A percentile compares a stretch with the other conserved stretches of the same genome.
phyloP scores from a whole-genome alignment of 2,329 filamentous ascomycete species.

The Aspergillus ustus region DNA sequence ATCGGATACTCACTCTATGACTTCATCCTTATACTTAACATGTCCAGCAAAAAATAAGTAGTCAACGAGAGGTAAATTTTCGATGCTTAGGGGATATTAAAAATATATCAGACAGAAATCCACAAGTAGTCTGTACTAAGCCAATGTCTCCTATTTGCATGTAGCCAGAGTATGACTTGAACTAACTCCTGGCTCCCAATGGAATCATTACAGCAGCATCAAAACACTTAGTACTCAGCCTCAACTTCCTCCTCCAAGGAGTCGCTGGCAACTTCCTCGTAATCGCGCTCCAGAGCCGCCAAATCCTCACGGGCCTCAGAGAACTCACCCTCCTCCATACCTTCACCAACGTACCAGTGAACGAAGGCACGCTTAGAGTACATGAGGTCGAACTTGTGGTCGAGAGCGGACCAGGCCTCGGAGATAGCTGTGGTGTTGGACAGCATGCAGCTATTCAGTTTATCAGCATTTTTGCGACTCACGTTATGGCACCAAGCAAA shows the following conservation, averaged over 20 bases:
- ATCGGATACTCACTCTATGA: neutral
- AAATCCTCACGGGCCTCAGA: slow-evolving; percentile 98
- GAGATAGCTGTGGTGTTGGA: slow-evolving; percentile 93
- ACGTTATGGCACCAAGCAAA: slow-evolving; percentile 1
- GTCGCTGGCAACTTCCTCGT: slow-evolving; percentile 97
- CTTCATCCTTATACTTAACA: neutral
- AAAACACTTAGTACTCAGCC: slow-evolving; percentile 77
- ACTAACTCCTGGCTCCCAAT: slow-evolving; percentile 30
- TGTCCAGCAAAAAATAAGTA: slow-evolving; percentile 17
- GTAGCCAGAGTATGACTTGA: slow-evolving; percentile 30
- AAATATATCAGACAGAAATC: slow-evolving; percentile 45
- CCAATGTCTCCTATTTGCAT: slow-evolving; percentile 46
- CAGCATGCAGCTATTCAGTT: slow-evolving; percentile 79
- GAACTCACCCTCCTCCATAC: slow-evolving; percentile 99
- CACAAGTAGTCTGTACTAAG: slow-evolving; percentile 39
- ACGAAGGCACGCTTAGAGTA: slow-evolving; percentile 99
- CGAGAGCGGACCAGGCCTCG: slow-evolving; percentile 95
- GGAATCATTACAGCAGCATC: slow-evolving; percentile 27
- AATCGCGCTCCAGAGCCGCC: slow-evolving; percentile 96
- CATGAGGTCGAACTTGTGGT: slow-evolving; percentile 99
- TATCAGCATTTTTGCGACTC: slow-evolving; percentile 5
- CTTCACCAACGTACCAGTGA: slow-evolving; percentile 99
- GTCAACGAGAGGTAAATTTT: slow-evolving; percentile 43
- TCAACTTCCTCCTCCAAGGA: slow-evolving; percentile 87
- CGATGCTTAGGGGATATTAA: slow-evolving; percentile 46